These are phyloP conservation scores for Boletus vermiculosoides DNA, from an alignment of 768 basidiomycete species.

Conservation along the genomic window DNA sequence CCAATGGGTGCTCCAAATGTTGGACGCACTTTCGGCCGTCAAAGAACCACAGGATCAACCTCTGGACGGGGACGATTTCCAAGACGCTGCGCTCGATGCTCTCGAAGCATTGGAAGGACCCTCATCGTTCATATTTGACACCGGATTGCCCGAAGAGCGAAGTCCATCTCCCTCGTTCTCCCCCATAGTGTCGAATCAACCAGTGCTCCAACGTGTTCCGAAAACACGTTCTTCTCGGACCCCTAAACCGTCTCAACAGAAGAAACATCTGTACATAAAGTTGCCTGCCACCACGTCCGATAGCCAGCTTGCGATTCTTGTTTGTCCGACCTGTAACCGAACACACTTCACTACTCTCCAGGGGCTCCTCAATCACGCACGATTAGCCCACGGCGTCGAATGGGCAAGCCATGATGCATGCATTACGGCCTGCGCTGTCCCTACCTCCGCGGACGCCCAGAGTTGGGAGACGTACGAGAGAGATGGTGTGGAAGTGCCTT, in stretches of 20 bases:
- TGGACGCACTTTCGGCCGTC: slow-evolving; percentile 32
- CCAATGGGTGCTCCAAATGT: slow-evolving; percentile 44
- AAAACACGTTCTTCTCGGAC: slow-evolving; percentile 31
- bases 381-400: slow-evolving; percentile 46
- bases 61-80: slow-evolving; percentile 34
- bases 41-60: slow-evolving; percentile 13
- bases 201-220: slow-evolving; percentile 17
- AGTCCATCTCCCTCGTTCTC: slow-evolving; percentile 25
- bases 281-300: slow-evolving; percentile 28
- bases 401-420: slow-evolving; percentile 54
- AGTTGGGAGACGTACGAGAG: slow-evolving; percentile 39
- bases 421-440: slow-evolving; percentile 43
- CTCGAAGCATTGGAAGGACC: slow-evolving; percentile 41
- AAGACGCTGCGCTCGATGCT: slow-evolving; percentile 42
- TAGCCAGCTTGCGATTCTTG: slow-evolving; percentile 34
- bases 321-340: slow-evolving; percentile 44
- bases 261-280: slow-evolving; percentile 43
- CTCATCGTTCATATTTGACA: slow-evolving; percentile 38
- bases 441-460: slow-evolving; percentile 33
- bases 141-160: slow-evolving; percentile 19
- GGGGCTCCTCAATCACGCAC: slow-evolving; percentile 52
- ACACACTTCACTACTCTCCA: slow-evolving; percentile 51
- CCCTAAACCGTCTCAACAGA: slow-evolving; percentile 28
- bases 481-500: slow-evolving; percentile 36
- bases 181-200: slow-evolving; percentile 13